phyloP scores from a whole-genome alignment of 2,329 filamentous ascomycete genomes.

The Cladosporium sp. region DNA sequence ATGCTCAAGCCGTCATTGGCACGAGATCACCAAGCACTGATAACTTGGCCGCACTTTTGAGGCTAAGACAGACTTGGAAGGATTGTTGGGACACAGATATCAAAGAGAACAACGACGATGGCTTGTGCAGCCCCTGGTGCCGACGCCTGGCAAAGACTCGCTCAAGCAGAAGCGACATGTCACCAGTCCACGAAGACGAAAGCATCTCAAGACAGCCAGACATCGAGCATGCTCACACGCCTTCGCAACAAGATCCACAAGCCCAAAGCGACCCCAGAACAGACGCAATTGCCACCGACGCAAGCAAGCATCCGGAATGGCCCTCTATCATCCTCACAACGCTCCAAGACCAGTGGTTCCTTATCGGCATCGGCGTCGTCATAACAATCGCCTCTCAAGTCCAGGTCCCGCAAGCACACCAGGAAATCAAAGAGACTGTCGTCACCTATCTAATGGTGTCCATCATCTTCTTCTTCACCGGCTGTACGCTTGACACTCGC shows the following conservation, averaged over 20 bases:
- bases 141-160: constrained; percentile 15
- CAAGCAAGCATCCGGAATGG: constrained; percentile 10
- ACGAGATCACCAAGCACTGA: constrained; percentile 2
- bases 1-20: neutral
- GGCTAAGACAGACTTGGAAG: constrained; percentile 1
- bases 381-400: constrained; percentile 56
- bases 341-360: constrained; percentile 62
- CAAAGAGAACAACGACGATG: neutral
- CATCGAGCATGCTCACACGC: constrained; percentile 1
- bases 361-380: constrained; percentile 59
- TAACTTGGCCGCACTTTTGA: neutral
- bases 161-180: constrained; percentile 10
- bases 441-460: constrained; percentile 68
- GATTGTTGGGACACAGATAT: neutral
- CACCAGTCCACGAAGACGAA: neutral
- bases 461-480: constrained; percentile 70
- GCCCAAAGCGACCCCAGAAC: neutral
- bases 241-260: constrained; percentile 8
- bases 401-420: constrained; percentile 57
- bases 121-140: constrained; percentile 15
- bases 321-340: constrained; percentile 10
- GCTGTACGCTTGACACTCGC: constrained; percentile 64
- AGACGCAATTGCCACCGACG: neutral
- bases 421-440: constrained; percentile 50
- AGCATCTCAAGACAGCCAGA: neutral